Evolutionary conservation across 345 rosid species (phyloP).

Genomic region (Turritis glabra): DNA sequence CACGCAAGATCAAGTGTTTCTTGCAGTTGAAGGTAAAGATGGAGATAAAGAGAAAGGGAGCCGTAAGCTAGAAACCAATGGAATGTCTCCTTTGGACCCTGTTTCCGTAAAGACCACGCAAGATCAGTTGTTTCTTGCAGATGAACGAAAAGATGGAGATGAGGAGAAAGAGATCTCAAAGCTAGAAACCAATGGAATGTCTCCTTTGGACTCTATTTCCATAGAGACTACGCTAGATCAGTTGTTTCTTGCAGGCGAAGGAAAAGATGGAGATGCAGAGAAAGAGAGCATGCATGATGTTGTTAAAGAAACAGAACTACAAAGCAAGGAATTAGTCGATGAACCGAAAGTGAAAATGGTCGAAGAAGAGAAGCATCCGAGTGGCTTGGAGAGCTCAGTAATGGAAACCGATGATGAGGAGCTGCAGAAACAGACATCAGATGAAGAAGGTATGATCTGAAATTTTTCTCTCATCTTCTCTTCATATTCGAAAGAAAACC

Average conservation of each 20-base stretch:
- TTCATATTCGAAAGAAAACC: neutral
- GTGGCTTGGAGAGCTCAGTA: conserved; percentile 1
- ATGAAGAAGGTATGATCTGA: conserved; percentile 21
- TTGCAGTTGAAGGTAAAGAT: neutral
- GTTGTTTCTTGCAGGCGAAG: neutral
- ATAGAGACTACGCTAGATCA: neutral
- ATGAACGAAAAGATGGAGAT: neutral
- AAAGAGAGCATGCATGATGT: conserved; percentile 4
- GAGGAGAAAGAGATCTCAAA: neutral
- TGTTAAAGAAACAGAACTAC: conserved; percentile 13
- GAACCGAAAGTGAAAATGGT: neutral
- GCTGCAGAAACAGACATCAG: conserved; percentile 17
- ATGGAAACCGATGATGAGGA: conserved; percentile 23
- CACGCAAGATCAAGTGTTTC: neutral
- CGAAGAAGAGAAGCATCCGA: conserved; percentile 4
- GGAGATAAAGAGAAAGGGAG: neutral
- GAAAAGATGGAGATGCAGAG: neutral
- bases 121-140: neutral
- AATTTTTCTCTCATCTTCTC: neutral
- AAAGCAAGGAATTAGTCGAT: neutral
- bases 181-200: neutral
- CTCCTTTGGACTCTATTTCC: neutral
- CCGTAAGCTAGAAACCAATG: conserved; percentile 6
- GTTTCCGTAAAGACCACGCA: neutral
- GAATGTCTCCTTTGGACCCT: neutral